Conservation (phyloP, 1,284 basidiomycete genomes). For the Pulveroboletus sp. region DNA sequence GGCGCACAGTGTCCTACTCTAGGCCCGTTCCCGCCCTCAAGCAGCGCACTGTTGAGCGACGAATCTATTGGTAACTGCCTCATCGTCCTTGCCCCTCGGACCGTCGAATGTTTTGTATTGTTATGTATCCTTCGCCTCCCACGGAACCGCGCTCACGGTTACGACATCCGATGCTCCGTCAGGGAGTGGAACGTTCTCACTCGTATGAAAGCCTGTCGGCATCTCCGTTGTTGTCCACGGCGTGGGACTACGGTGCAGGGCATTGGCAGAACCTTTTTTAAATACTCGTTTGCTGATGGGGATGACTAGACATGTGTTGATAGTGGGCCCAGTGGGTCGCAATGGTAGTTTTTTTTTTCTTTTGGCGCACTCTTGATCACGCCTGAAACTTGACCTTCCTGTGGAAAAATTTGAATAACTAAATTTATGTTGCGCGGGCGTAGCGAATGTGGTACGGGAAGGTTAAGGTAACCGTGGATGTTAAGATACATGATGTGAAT, state of each 20-base stretch:
- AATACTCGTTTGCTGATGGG: slow-evolving; percentile 1
- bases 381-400: slow-evolving; percentile 1
- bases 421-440: not conserved
- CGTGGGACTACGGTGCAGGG: slow-evolving; percentile 18
- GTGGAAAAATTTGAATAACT: not conserved
- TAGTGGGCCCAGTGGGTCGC: slow-evolving; percentile 7
- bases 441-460: not conserved
- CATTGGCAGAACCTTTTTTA: slow-evolving; percentile 10
- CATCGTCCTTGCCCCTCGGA: slow-evolving; percentile 9
- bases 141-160: slow-evolving; percentile 2
- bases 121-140: slow-evolving; percentile 24
- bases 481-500: slow-evolving; percentile 27
- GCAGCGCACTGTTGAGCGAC: slow-evolving; percentile 57
- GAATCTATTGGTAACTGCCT: slow-evolving; percentile 59
- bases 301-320: slow-evolving; percentile 15
- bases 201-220: slow-evolving; percentile 15
- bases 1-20: slow-evolving; percentile 59
- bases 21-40: slow-evolving; percentile 41
- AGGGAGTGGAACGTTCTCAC: slow-evolving; percentile 17
- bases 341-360: slow-evolving; percentile 9
- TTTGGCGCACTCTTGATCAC: not conserved
- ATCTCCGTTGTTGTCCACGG: slow-evolving; percentile 7
- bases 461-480: not conserved
- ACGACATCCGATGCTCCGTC: slow-evolving; percentile 15
- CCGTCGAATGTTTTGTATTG: slow-evolving; percentile 32